Base-by-base conservation (phyloP, 2,329 filamentous ascomycete species). In the Botrytis cinerea region DNA sequence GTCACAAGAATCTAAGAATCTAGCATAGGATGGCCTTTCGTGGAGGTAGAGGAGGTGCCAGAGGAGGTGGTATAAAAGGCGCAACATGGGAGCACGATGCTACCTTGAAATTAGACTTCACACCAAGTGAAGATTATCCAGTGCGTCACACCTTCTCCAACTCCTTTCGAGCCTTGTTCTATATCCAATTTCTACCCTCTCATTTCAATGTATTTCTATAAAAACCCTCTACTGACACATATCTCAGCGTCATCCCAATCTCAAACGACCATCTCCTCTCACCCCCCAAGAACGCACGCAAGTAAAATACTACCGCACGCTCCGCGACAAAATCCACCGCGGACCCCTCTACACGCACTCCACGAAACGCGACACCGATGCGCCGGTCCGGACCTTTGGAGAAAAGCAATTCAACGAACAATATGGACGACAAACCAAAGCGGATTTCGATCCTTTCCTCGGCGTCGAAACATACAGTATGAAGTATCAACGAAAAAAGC, bases 391-490 rank as follows among this genome's bases (percentile, higher is more conserved):
- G 81, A 84, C 73, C 82, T 87, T 79, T 83, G 84, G 76, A 80
- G 83, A 76, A 81, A 81, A 75, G 74, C 81, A 75, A 79, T 81
- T 75, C 79, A 86, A 76, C 59, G 73, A 75, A 12, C 79, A 79
- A 73, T 81, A 79, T 73, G 78, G 77, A 10, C 74, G 64, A 46
- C 76, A 79, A 60, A 74, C 75, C 4, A 78, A 83, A 74, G 82
- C 82, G 4, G 84, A 85, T 32, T 87, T 90, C 78, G 87, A 91
- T 79, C 87, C 89, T 2, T 91, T 91, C 78, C 84, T 86, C 61
- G 87, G 87, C 72, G 90, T 90, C 81, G 87, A 87, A 57, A 89
- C 87, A 0, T 91, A 89, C 78, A 86, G 86, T 25, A 84, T 87
- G 71, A 87, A 85, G 78, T 90, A 89, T 80, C 82, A 86, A 72